Evolutionary conservation across 225 moss, liverwort and hornwort species (phyloP).

Genomic region (Polytrichum formosum): DNA sequence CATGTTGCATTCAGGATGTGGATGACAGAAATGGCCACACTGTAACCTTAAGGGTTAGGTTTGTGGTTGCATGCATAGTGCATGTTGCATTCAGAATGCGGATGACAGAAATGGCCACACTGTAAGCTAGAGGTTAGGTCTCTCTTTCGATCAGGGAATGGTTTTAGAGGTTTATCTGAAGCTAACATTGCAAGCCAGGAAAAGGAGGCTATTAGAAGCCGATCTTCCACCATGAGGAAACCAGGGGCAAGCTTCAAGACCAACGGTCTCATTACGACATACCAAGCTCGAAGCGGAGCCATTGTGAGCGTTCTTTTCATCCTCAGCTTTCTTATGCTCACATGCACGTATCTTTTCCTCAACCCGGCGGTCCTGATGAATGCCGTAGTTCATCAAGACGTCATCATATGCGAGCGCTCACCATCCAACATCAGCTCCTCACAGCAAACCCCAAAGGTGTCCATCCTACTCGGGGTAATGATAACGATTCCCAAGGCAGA

Average conservation of each 20-base stretch:
- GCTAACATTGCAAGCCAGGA: neutral
- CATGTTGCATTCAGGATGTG: no score
- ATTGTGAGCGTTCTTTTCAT: neutral
- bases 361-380: neutral
- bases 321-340: neutral
- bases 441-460: slow-evolving; percentile 18
- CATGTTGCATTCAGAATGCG: no score
- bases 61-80: no score
- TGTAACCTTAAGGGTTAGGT: no score
- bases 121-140: no score
- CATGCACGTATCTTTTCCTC: neutral
- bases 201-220: neutral
- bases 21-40: neutral
- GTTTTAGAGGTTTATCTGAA: neutral
- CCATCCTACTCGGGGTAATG: slow-evolving; percentile 68
- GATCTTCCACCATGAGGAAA: neutral
- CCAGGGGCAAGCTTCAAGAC: neutral
- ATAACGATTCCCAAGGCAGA: slow-evolving; percentile 46
- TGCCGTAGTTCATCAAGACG: neutral
- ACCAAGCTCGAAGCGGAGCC: neutral
- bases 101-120: no score
- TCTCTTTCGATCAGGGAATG: neutral
- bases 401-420: no score
- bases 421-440: neutral
- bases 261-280: neutral